Evolutionary conservation across 2,329 filamentous ascomycete species (phyloP).

Genomic region (Sarocladium strictum): DNA sequence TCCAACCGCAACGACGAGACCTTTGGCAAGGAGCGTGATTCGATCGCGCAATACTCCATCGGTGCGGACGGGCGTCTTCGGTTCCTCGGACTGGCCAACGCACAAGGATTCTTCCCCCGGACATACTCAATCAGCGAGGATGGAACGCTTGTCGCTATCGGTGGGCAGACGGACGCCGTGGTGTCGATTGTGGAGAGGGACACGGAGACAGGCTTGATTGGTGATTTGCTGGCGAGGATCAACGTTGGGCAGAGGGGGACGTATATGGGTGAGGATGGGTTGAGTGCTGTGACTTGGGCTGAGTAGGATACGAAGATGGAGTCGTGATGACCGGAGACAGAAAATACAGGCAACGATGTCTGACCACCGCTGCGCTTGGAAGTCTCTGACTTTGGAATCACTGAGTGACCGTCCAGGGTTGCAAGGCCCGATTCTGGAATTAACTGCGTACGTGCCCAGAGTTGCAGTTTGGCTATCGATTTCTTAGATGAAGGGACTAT

Average conservation of each 20-base stretch:
- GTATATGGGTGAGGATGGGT: conserved; percentile 38
- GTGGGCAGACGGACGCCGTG: conserved; percentile 52
- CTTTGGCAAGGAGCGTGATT: conserved; percentile 48
- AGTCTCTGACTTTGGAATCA: no score
- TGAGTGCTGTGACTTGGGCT: conserved; percentile 42
- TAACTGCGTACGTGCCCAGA: no score
- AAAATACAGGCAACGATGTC: neutral
- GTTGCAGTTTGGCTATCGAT: no score
- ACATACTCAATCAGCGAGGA: conserved; percentile 56
- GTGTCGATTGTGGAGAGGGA: conserved; percentile 54
- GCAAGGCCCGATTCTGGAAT: no score
- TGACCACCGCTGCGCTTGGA: no score
- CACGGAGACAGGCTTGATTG: conserved; percentile 47
- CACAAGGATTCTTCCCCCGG: conserved; percentile 54
- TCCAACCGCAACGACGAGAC: conserved; percentile 57
- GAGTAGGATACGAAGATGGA: conserved; percentile 26
- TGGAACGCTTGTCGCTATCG: conserved; percentile 56
- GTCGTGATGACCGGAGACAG: no score
- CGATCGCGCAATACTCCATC: conserved; percentile 47
- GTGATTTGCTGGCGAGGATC: conserved; percentile 35
- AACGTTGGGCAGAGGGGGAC: conserved; percentile 33
- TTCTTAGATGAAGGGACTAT: no score
- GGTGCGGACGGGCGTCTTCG: conserved; percentile 38
- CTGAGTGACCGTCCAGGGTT: no score
- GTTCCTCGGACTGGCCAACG: conserved; percentile 48